Evolutionary conservation across 2,329 filamentous ascomycete species (phyloP), one percentile per base, ranked within the genome.

Genomic region (Exophiala bonariae): DNA sequence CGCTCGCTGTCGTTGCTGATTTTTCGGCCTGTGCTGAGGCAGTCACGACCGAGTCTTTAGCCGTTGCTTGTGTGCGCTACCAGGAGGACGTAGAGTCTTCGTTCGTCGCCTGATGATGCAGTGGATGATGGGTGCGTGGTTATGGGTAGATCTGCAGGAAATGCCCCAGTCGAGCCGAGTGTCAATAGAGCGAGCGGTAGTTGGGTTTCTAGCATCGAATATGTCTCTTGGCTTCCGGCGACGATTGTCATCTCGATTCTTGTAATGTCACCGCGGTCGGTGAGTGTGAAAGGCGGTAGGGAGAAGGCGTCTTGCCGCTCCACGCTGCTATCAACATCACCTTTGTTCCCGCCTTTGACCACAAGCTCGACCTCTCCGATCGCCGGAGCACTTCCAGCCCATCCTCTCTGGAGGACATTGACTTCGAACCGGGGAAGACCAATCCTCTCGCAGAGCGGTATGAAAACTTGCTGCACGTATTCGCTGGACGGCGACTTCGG

Each of bases 401-500:
- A 83, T n/a, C 79, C 78, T 14, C 80, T 68, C 41, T 68, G 66
- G 9, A 71, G 63, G 18, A 81, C 59, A 2, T 59, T 58, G 3
- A 71, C 59, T 0, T 62, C 59, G 33, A 82, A 68, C 3, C 49
- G 55, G 2, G 77, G 75, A 11, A 82, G 64, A 4, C 79, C 78
- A 26, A 83, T 67, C 22, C 60, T 64, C 2, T 64, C 51, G 17
- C 82, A 71, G 47, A 75, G 77, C 0, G 80, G 80, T 2, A 77
- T 57, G 4, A 83, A 67, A 3, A 83, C 79, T 56, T 81, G 74
- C 2, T 64, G 51, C 8, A 79, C 64, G 55, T 82, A 83, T 39
- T 83, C 80, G 57, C 71, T 73, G 2, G 76, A 79, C 6, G 55
- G 55, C 6, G 46, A 49, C 31, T 55, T 57, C 1, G 74, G 74